Conservation (phyloP, 2,329 filamentous ascomycete species). For the Fusarium pseudograminearum region DNA sequence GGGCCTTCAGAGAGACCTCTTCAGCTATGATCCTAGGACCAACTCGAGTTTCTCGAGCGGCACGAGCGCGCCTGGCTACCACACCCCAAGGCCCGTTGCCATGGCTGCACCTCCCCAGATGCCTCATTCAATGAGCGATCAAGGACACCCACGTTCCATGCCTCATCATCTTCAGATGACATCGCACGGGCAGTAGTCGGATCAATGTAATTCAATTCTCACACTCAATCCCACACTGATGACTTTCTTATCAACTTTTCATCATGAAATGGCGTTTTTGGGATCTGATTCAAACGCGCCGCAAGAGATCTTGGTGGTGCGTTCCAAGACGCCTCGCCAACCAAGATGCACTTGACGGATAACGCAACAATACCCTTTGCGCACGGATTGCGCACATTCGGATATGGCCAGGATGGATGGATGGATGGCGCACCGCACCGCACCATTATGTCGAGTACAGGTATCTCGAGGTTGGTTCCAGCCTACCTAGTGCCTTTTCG, state of each 20-base stretch:
- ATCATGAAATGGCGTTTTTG: constrained; percentile 43
- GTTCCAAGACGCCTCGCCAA: constrained; percentile 14
- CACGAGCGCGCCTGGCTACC: constrained; percentile 48
- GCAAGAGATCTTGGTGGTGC: constrained; percentile 2
- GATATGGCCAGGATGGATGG: constrained; percentile 18
- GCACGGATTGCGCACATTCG: constrained; percentile 29
- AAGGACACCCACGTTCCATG: constrained; percentile 43
- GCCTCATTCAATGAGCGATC: constrained; percentile 41
- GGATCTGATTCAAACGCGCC: constrained; percentile 28
- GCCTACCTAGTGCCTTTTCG: constrained; percentile 16
- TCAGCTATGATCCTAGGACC: constrained; percentile 49
- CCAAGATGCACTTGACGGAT: constrained; percentile 25
- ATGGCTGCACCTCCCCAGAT: constrained; percentile 45
- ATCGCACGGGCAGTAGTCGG: constrained; percentile 36
- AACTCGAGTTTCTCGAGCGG: constrained; percentile 60
- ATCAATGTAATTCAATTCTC: background rate
- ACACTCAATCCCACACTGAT: constrained; percentile 10
- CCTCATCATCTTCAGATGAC: constrained; percentile 45
- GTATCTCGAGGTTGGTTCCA: constrained; percentile 24
- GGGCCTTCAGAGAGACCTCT: constrained; percentile 63
- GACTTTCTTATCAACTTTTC: constrained; percentile 36
- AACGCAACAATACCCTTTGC: constrained; percentile 34
- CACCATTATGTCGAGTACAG: constrained; percentile 24
- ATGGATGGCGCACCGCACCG: constrained; percentile 19
- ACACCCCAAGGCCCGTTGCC: constrained; percentile 41